Conservation (phyloP, 1,284 basidiomycete species). For the Moesziomyces sp. region DNA sequence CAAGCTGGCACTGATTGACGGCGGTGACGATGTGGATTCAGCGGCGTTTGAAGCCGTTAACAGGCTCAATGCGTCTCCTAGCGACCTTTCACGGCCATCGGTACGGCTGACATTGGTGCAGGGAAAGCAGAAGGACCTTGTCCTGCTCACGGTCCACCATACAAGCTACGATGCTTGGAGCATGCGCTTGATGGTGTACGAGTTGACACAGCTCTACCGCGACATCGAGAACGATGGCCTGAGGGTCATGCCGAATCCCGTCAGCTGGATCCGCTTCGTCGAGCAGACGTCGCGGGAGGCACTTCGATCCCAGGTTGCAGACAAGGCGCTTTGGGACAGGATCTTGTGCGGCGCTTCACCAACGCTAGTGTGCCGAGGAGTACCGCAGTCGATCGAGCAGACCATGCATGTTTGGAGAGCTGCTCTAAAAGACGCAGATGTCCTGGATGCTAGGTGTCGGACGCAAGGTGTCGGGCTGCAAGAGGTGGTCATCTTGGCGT, state of each 20-base stretch:
- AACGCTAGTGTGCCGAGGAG: conserved; percentile 13
- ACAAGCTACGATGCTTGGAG: conserved; percentile 25
- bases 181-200: conserved; percentile 12
- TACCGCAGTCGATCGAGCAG: conserved; percentile 9
- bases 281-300: conserved; percentile 5
- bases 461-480: conserved; percentile 14
- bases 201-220: conserved; percentile 9
- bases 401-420: conserved; percentile 6
- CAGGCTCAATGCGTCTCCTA: conserved; percentile 10
- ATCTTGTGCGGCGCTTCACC: conserved; percentile 5
- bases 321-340: background rate
- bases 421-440: background rate
- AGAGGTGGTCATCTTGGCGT: conserved; percentile 16
- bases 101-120: conserved; percentile 14
- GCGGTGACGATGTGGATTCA: conserved; percentile 7
- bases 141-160: conserved; percentile 15
- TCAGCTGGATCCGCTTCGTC: conserved; percentile 7
- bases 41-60: conserved; percentile 11
- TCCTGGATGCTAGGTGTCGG: conserved; percentile 4
- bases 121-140: conserved; percentile 5
- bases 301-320: background rate
- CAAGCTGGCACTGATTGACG: conserved; percentile 1
- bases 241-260: background rate
- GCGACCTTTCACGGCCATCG: conserved; percentile 17
- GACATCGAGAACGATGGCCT: background rate